Conservation (phyloP, 2,329 filamentous ascomycete genomes). For the Fusarium solani-melongenae region DNA sequence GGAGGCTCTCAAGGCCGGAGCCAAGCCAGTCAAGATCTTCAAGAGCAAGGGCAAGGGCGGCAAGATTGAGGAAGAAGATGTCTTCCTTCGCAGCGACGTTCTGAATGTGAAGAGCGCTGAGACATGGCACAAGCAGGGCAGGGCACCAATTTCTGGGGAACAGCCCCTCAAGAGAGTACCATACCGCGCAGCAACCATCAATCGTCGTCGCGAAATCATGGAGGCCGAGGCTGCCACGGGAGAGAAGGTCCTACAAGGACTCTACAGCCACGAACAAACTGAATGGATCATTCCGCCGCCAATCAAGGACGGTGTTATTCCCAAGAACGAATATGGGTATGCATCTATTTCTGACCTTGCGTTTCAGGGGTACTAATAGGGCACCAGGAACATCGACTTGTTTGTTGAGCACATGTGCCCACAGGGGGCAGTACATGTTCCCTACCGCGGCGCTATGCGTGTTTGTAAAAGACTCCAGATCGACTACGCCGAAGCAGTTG, state of each 20-base stretch:
- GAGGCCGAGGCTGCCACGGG: conserved; percentile 84
- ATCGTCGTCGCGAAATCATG: conserved; percentile 88
- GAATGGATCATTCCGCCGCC: conserved; percentile 95
- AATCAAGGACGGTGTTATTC: conserved; percentile 85
- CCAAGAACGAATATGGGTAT: conserved; percentile 88
- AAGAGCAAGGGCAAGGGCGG: conserved; percentile 78
- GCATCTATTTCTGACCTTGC: neutral
- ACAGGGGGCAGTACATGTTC: conserved; percentile 82
- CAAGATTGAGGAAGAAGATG: conserved; percentile 79
- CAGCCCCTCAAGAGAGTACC: conserved; percentile 87
- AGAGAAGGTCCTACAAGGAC: conserved; percentile 84
- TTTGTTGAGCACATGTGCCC: conserved; percentile 96
- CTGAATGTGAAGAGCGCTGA: conserved; percentile 90
- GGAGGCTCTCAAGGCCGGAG: conserved; percentile 80
- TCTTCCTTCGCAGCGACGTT: conserved; percentile 83
- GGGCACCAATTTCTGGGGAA: conserved; percentile 76
- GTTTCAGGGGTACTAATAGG: conserved; percentile 31
- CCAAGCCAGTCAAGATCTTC: conserved; percentile 80
- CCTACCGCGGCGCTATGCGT: conserved; percentile 78
- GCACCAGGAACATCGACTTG: conserved; percentile 82
- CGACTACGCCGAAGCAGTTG: conserved; percentile 93
- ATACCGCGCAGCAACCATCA: conserved; percentile 89
- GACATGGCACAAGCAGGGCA: conserved; percentile 97
- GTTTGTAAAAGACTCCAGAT: conserved; percentile 87
- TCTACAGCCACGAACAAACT: conserved; percentile 87